phyloP scores from a whole-genome alignment of 768 basidiomycete genomes.

The Hygrocybe punicea region DNA sequence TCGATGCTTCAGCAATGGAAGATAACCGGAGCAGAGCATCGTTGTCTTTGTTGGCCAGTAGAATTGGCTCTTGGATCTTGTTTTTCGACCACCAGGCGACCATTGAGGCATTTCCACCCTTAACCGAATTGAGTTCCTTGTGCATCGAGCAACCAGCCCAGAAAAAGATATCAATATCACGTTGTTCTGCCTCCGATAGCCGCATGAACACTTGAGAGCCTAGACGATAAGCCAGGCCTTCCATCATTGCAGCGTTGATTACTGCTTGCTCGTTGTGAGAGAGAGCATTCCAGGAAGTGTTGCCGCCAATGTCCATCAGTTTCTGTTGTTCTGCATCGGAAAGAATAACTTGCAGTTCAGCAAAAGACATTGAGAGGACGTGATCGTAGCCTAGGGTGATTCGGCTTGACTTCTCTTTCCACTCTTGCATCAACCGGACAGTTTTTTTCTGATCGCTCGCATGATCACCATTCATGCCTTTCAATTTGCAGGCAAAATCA shows the following conservation, averaged over 20 bases:
- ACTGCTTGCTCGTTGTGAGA: conserved; percentile 17
- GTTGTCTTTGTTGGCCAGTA: not conserved
- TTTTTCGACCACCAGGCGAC: conserved; percentile 6
- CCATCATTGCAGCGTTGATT: conserved; percentile 14
- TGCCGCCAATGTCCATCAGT: conserved; percentile 24
- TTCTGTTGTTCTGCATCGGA: conserved; percentile 18
- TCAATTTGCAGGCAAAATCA: conserved; percentile 6
- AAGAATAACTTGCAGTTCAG: conserved; percentile 19
- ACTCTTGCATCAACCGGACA: conserved; percentile 10
- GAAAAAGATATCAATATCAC: conserved; percentile 27
- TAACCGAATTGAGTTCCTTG: conserved; percentile 36
- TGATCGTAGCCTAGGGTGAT: conserved; percentile 16
- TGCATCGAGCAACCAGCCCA: conserved; percentile 41
- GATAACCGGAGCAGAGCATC: too few species aligned
- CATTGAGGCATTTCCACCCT: conserved; percentile 30
- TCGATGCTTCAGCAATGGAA: conserved; percentile 13
- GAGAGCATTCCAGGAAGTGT: conserved; percentile 21
- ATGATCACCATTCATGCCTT: conserved; percentile 28
- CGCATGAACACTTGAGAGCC: conserved; percentile 21
- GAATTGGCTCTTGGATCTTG: not conserved
- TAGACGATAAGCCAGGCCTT: conserved; percentile 15
- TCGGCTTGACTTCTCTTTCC: conserved; percentile 14
- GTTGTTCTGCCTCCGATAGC: conserved; percentile 15
- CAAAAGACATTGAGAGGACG: conserved; percentile 6
- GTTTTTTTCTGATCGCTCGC: conserved; percentile 20